Conservation (phyloP, 1,284 basidiomycete genomes). For the Coniferiporia weirii region DNA sequence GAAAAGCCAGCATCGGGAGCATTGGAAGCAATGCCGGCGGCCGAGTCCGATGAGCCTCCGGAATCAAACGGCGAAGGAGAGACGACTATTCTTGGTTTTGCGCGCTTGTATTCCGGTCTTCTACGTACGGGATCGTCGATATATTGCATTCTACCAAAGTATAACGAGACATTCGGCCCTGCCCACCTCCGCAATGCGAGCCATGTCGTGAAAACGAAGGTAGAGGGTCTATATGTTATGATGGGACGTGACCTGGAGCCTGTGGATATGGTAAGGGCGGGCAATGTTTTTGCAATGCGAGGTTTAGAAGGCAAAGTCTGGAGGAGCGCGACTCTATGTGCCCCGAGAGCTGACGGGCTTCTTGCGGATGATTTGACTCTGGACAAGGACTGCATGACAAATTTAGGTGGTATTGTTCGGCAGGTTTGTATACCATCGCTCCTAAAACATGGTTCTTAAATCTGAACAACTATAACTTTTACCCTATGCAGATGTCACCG, state of each 20-base stretch:
- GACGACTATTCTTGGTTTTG: slow-evolving; percentile 86
- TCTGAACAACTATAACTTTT: slow-evolving; percentile 7
- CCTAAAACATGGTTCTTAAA: neutral
- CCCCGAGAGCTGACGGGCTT: slow-evolving; percentile 45
- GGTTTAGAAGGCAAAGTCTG: slow-evolving; percentile 90
- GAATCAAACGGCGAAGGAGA: slow-evolving; percentile 25
- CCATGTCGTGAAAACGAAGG: slow-evolving; percentile 57
- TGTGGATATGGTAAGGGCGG: slow-evolving; percentile 84
- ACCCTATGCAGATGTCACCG: slow-evolving; percentile 58
- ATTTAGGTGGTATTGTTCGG: slow-evolving; percentile 75
- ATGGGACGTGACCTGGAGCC: slow-evolving; percentile 94
- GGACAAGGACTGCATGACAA: slow-evolving; percentile 60
- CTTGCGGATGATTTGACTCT: slow-evolving; percentile 33
- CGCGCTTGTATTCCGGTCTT: slow-evolving; percentile 89
- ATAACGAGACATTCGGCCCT: slow-evolving; percentile 63
- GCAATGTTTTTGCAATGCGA: slow-evolving; percentile 92
- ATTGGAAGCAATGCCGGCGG: slow-evolving; percentile 19
- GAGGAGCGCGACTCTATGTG: slow-evolving; percentile 88
- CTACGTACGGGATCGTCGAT: slow-evolving; percentile 65
- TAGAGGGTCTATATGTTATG: slow-evolving; percentile 90
- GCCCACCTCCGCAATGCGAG: slow-evolving; percentile 68
- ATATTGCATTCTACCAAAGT: slow-evolving; percentile 86
- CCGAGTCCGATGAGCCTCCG: slow-evolving; percentile 19
- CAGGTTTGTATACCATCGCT: slow-evolving; percentile 44
- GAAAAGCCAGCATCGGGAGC: slow-evolving; percentile 22